These are phyloP conservation scores for Colletotrichum noveboracense DNA, from an alignment of 2,329 filamentous ascomycete genomes.

Conservation along the genomic window DNA sequence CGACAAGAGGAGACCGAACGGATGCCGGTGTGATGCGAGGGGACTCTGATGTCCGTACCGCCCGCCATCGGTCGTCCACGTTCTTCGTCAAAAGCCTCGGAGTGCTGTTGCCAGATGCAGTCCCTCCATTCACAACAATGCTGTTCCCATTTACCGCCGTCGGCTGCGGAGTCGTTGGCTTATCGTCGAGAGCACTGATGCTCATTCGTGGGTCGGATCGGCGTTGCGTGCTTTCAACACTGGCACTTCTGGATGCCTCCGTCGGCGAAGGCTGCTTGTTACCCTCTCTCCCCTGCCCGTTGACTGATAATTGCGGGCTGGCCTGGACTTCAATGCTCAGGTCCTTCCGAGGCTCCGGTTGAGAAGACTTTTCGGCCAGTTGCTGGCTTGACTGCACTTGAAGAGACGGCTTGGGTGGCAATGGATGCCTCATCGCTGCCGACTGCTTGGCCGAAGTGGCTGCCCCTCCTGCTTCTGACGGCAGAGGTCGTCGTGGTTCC, in stretches of 20 bases:
- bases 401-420: neutral
- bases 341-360: neutral
- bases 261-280: neutral
- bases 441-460: neutral
- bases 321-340: neutral
- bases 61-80: constrained; percentile 14
- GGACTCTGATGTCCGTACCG: constrained; percentile 14
- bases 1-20: neutral
- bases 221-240: neutral
- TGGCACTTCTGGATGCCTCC: neutral
- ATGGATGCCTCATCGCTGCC: neutral
- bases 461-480: neutral
- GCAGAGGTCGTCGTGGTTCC: constrained; percentile 1
- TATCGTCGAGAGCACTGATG: constrained; percentile 5
- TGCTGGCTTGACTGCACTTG: neutral
- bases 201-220: constrained; percentile 15
- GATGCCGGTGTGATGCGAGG: neutral
- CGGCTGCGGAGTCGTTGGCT: neutral
- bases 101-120: neutral
- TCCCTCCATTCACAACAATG: neutral
- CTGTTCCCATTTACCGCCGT: neutral
- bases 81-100: neutral
- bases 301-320: neutral
- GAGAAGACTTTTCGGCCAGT: neutral
- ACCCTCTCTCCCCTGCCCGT: neutral